These are phyloP conservation scores for Dactylellina leptospora DNA, from an alignment of 2,329 filamentous ascomycete species.

Conservation along the genomic window DNA sequence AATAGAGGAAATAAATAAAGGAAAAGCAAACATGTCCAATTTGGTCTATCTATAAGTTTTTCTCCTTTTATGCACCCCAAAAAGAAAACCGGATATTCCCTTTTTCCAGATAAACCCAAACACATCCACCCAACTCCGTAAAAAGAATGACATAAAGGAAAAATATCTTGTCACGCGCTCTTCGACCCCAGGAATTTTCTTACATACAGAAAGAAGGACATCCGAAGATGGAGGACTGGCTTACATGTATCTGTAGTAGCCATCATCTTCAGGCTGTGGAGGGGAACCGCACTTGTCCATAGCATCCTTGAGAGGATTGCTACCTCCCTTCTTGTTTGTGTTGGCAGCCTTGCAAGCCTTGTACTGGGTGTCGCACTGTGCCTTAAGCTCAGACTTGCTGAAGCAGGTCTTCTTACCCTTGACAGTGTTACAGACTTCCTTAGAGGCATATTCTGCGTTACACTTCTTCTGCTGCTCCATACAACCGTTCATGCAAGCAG, in stretches of 20 bases:
- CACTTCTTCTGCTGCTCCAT: conserved; percentile 27
- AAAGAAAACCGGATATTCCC: neutral
- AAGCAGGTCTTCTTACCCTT: neutral
- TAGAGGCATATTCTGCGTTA: neutral
- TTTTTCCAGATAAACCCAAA: too few species aligned
- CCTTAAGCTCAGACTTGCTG: neutral
- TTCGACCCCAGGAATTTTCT: neutral
- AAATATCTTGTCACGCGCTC: neutral
- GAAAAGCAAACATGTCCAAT: too few species aligned
- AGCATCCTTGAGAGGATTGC: conserved; percentile 2
- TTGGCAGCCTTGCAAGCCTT: conserved; percentile 2
- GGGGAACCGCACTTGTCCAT: neutral
- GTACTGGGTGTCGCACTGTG: neutral
- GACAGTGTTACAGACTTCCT: neutral
- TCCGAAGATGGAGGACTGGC: neutral
- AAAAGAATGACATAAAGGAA: neutral
- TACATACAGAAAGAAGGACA: neutral
- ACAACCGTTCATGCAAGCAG: conserved; percentile 25
- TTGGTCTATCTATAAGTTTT: too few species aligned
- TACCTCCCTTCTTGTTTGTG: neutral
- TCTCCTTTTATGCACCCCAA: too few species aligned
- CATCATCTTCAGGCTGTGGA: neutral
- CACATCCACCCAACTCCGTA: too few species aligned
- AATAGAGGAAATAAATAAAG: too few species aligned
- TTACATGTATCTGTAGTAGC: neutral